These are phyloP conservation scores for Rhodosporidiobolus sp. DNA, from an alignment of 768 basidiomycete species.

Conservation along the genomic window DNA sequence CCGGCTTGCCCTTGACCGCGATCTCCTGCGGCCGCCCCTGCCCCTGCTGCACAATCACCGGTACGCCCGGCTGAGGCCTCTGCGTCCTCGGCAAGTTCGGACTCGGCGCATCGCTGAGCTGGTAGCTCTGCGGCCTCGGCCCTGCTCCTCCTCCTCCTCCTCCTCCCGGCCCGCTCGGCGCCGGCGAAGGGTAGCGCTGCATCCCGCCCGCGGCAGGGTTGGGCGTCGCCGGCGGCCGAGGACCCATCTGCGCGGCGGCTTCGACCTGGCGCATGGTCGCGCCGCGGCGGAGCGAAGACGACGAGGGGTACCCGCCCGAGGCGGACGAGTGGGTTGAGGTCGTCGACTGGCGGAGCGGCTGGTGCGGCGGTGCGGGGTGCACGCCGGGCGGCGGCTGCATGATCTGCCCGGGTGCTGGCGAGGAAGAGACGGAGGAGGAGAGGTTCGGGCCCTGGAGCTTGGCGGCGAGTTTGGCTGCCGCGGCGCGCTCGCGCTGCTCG, in stretches of 20 bases:
- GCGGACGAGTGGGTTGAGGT: background rate
- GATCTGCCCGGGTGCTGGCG: background rate
- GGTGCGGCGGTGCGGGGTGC: background rate
- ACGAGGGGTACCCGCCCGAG: conserved; percentile 14
- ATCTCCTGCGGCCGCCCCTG: background rate
- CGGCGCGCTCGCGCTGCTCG: conserved; percentile 27
- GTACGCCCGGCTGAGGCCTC: background rate
- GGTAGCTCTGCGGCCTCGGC: conserved; percentile 15
- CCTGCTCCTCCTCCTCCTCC: too few species aligned
- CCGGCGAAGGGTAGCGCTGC: conserved; percentile 12
- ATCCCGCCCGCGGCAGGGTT: conserved; percentile 5
- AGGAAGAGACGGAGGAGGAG: background rate
- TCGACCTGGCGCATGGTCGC: conserved; percentile 42
- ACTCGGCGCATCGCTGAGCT: conserved; percentile 19
- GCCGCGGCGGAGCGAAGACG: conserved; percentile 18
- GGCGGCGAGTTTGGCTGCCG: conserved; percentile 10
- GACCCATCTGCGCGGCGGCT: conserved; percentile 36
- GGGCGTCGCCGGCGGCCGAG: conserved; percentile 9
- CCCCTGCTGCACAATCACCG: background rate
- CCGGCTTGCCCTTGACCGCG: too few species aligned
- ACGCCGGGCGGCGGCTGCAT: background rate
- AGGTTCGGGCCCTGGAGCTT: conserved; percentile 22
- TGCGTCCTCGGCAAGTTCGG: conserved; percentile 4
- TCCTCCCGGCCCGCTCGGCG: background rate
- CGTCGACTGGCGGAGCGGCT: background rate